Base-by-base conservation (phyloP, 305 asterid genomes). In the Solanum hybrid region DNA sequence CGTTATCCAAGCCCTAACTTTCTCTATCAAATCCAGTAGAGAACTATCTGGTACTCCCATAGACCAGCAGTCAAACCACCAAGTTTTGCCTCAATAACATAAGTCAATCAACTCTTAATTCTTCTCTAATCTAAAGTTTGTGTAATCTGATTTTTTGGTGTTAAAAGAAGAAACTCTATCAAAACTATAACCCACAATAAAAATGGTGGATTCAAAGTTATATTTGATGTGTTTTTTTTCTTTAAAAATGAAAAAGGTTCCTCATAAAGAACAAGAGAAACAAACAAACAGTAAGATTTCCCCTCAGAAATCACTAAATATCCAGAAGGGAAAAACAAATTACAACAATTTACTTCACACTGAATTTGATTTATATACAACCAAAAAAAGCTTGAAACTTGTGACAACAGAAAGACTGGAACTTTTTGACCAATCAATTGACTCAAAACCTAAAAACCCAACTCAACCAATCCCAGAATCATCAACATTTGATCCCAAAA, bases 391-490 rank as follows among this genome's bases (percentile, higher is more conserved):
- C 75, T n/a, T 45, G 61, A 79, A 85, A 86, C 34, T 12, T 51
- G 31, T 20, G 31, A 81, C 57, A 76, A 87, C 65, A 89, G 72
- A 90, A 31, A 81, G 65, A 33, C 38, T 89, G 68, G 36, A 34
- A 61, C 88, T 89, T 73, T 88, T 68, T 76, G 79, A 79, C 76
- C 87, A 57, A 89, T 14, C 2, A 20, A 27, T 38, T 15, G 85
- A 87, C 88, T 76, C 90, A 89, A 87, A 92, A 89, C 89, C 83
- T 92, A 83, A 39, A 90, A 89, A 89, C 80, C 88, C 86, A 91
- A 89, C 89, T 96, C 93, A 95, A 91, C 98, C 96, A 83, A 95
- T 93, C 92, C 98, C 95, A 89, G 97, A 96, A 93, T 95, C 97
- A 90, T 92, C 93, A 92, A 94, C 93, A 93, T 77, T 92, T 73